Base-by-base conservation (phyloP, 2,329 filamentous ascomycete species). In the Neocatenulostroma microsporum region DNA sequence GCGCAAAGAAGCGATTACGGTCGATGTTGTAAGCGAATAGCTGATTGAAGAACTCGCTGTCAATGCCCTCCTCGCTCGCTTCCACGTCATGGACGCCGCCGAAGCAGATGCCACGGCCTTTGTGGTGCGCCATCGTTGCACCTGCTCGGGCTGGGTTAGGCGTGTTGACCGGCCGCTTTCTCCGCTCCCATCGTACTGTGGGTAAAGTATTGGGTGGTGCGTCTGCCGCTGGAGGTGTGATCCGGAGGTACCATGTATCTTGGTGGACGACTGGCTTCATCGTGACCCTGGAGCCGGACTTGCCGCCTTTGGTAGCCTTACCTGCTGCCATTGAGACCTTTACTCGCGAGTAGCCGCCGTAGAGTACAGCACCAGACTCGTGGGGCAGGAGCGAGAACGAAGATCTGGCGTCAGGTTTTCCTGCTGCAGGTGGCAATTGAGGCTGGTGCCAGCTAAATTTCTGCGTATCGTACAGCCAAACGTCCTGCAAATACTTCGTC, bases 1-100 rank as follows among this genome's bases (percentile, higher is more conserved):
- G 69, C 2, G 83, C 84, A 68, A 96, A 95, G 66, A 94, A 96
- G 7, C 91, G 74, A 58, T 98, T 98, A 41, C 89, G 77, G 54
- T 96, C 91, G 45, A 94, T 79, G 55, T 94, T 95, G 85, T 88
- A 96, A 4, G 88, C 84, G 54, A 84, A 93, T 17, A 96, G 64
- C 38, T 80, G 76, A 52, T 95, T 89, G 67, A 96, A 98, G 63
- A 98, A 98, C 59, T 95, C 88, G 56, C 85, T 94, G 37, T 98
- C 89, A 48, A 98, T 94, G 3, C 84, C 87, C 60, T 98, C 91
- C 36, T 61, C 58, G 36, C 53, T 56, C 39, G 57, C 55, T 39
- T 61, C 57, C 2, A 61, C 57, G 39, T 61, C 57, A 53, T 95
- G 86, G 3, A 98, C 91, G 35, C 91, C 91, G 29, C 91, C 91